Evolutionary conservation across 371 early-diverging fungal genomes (phyloP).

Genomic region (Mucor irregularis): DNA sequence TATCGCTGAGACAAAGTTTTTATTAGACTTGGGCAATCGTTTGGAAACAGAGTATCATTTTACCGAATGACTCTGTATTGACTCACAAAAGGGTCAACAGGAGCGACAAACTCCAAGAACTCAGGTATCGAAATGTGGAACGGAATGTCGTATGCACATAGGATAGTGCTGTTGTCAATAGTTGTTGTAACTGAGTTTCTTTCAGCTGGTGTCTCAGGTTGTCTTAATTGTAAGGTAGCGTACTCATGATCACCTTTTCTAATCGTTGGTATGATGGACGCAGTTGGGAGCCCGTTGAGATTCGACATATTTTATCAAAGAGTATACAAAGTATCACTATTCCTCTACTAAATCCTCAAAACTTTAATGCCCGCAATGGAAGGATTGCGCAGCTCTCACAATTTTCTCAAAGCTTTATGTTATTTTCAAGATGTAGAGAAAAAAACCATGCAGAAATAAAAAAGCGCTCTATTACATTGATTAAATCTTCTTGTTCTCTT

Average conservation of each 20-base stretch:
- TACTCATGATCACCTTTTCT: slow-evolving; percentile 13
- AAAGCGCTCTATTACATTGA: no score
- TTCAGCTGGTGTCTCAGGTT: not conserved
- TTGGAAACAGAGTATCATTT: not conserved
- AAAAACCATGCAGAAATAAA: no score
- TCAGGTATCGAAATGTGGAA: slow-evolving; percentile 83
- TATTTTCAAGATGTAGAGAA: no score
- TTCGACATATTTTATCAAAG: slow-evolving; percentile 12
- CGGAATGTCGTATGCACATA: slow-evolving; percentile 83
- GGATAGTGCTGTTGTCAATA: slow-evolving; percentile 27
- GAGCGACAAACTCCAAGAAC: slow-evolving; percentile 80
- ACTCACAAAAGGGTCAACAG: slow-evolving; percentile 56
- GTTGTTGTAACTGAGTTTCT: not conserved
- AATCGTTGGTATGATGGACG: slow-evolving; percentile 3
- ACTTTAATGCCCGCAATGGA: no score
- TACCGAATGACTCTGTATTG: slow-evolving; percentile 75
- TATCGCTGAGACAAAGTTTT: slow-evolving; percentile 49
- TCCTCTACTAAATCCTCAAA: no score
- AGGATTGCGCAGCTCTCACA: no score
- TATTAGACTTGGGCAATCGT: not conserved
- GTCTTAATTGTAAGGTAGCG: slow-evolving; percentile 69
- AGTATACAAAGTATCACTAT: no score
- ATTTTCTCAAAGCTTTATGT: no score
- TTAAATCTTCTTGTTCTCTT: no score
- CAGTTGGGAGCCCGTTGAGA: slow-evolving; percentile 18